Evolutionary conservation across 257 asterid genomes (phyloP).

Genomic region (Linaria vulgaris): DNA sequence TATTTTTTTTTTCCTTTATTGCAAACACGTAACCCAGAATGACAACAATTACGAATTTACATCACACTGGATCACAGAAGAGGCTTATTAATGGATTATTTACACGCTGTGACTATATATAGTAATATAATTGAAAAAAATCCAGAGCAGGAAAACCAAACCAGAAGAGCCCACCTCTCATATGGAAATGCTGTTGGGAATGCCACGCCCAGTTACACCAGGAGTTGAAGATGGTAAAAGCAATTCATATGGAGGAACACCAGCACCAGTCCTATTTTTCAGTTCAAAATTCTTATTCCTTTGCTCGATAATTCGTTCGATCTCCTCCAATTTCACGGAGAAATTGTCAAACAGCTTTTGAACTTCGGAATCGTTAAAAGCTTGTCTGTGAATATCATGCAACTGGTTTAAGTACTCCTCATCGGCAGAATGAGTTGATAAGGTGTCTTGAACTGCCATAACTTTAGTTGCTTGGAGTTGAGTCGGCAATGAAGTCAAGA

Average conservation of each 20-base stretch:
- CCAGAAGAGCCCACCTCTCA: slow-evolving; percentile 30
- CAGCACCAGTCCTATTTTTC: slow-evolving; percentile 83
- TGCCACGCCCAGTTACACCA: slow-evolving; percentile 83
- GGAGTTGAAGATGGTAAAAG: slow-evolving; percentile 72
- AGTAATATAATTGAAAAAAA: neutral
- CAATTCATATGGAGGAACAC: slow-evolving; percentile 84
- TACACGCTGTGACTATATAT: neutral
- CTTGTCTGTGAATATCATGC: slow-evolving; percentile 56
- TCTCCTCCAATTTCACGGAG: slow-evolving; percentile 55
- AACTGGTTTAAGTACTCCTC: slow-evolving; percentile 79
- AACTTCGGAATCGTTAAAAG: slow-evolving; percentile 63
- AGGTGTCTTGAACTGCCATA: slow-evolving; percentile 91
- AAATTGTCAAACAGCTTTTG: slow-evolving; percentile 52
- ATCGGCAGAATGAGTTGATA: slow-evolving; percentile 84
- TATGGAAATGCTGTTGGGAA: slow-evolving; percentile 87
- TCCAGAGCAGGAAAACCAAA: slow-evolving; percentile 6
- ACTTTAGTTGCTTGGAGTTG: slow-evolving; percentile 92
- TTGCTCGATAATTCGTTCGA: slow-evolving; percentile 59
- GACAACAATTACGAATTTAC: neutral
- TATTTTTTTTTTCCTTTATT: no score
- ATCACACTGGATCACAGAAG: no score
- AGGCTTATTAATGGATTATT: no score
- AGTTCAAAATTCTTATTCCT: slow-evolving; percentile 54
- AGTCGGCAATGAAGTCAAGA: slow-evolving; percentile 84
- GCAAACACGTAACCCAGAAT: neutral